phyloP scores from a whole-genome alignment of 228 moss, liverwort and hornwort genomes.

The Sphagnum fallax region DNA sequence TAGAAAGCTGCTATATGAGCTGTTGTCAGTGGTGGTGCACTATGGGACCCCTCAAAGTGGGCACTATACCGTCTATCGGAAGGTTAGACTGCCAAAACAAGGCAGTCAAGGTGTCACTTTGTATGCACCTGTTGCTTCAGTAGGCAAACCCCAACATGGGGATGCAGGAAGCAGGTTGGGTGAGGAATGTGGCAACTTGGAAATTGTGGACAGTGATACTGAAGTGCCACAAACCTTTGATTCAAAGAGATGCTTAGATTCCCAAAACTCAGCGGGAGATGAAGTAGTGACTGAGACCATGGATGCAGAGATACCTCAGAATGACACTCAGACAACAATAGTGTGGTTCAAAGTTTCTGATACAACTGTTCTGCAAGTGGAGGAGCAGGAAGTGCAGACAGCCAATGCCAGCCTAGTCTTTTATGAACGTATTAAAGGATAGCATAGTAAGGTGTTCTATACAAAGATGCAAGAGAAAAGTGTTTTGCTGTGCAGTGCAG shows the following conservation, averaged over 20 bases:
- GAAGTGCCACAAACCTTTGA: slow-evolving; percentile 6
- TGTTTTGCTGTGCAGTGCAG: too few relatives aligned
- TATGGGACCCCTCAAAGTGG: slow-evolving; percentile 87
- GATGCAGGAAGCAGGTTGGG: slow-evolving; percentile 10
- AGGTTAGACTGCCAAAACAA: slow-evolving; percentile 34
- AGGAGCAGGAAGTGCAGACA: slow-evolving; percentile 65
- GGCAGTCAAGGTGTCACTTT: neutral
- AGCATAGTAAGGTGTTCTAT: neutral
- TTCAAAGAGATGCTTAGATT: neutral
- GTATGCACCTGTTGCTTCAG: neutral
- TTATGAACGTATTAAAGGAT: slow-evolving; percentile 52
- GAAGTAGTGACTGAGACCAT: slow-evolving; percentile 2
- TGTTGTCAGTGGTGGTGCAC: slow-evolving; percentile 87
- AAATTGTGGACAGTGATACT: neutral
- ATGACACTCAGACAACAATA: slow-evolving; percentile 6
- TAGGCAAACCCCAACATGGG: slow-evolving; percentile 1
- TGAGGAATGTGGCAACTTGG: slow-evolving; percentile 7
- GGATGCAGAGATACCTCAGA: slow-evolving; percentile 9
- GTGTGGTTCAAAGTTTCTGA: slow-evolving; percentile 93
- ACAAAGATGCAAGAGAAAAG: too few relatives aligned
- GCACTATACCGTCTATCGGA: slow-evolving; percentile 88
- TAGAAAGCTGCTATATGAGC: slow-evolving; percentile 63
- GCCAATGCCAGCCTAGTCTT: slow-evolving; percentile 77
- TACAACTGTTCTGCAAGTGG: slow-evolving; percentile 58
- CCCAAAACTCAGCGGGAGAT: slow-evolving; percentile 3